These are phyloP conservation scores for Chenopodium formosanum DNA, from an alignment of 148 eudicot species.

Conservation along the genomic window DNA sequence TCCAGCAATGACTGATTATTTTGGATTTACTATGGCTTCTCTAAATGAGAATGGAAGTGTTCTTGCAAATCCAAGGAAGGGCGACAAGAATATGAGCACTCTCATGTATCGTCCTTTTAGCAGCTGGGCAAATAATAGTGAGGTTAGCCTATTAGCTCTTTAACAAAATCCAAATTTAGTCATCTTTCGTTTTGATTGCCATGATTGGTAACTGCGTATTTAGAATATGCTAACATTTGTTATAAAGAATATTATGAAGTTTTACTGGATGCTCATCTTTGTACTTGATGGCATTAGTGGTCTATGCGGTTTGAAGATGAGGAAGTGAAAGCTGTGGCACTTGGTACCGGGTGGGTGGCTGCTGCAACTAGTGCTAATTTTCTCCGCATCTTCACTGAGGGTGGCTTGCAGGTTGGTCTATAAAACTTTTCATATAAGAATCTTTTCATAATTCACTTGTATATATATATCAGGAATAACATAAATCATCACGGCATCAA, in stretches of 20 bases:
- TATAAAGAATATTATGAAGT: background rate
- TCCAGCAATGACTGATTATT: slow-evolving; percentile 96
- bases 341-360: slow-evolving; percentile 89
- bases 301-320: slow-evolving; percentile 96
- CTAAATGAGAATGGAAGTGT: slow-evolving; percentile 88
- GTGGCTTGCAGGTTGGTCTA: slow-evolving; percentile 84
- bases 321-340: slow-evolving; percentile 92
- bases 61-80: slow-evolving; percentile 90
- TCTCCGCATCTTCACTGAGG: slow-evolving; percentile 86
- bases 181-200: background rate
- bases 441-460: background rate
- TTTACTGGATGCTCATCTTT: slow-evolving; percentile 25
- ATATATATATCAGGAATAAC: background rate
- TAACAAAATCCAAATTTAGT: background rate
- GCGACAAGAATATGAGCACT: slow-evolving; percentile 86
- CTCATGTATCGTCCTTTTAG: slow-evolving; percentile 98
- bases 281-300: slow-evolving; percentile 59
- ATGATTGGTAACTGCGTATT: background rate
- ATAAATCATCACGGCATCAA: background rate
- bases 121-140: slow-evolving; percentile 98
- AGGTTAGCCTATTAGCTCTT: slow-evolving; percentile 48
- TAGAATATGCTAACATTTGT: background rate
- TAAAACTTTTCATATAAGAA: background rate
- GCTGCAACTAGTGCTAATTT: slow-evolving; percentile 82
- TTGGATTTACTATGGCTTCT: slow-evolving; percentile 98